Base-by-base conservation (phyloP, 495 filamentous ascomycete genomes). In the Bryoglossum gracile region DNA sequence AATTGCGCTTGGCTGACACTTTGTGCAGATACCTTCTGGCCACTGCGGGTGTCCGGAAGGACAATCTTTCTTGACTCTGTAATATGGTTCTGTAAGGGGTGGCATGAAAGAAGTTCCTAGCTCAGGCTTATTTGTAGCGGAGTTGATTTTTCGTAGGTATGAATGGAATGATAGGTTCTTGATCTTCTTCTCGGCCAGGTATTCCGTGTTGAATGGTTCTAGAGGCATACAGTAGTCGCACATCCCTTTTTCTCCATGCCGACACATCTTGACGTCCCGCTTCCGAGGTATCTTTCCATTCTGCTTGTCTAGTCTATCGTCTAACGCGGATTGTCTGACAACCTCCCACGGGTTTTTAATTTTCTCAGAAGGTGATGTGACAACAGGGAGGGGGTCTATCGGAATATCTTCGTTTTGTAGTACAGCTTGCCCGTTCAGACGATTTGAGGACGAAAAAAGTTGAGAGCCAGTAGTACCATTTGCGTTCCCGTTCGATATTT, bases 151-250 rank as follows among this genome's bases (percentile, higher is more conserved):
- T 41, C 89, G 80, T 23, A 99, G 72, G 63, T 97, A 84, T 0
- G 90, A 87, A 64, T 99, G 94, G 63, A 96, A 95, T 1, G 91
- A 96, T 24, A 94, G 74, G 62, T 96, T 92, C 65, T 99, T 99
- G 73, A 99, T 95, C 72, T 95, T 96, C 68, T 88, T 92, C 59
- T 97, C 90, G 2, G 79, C 76, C 16, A 99, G 75, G 57, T 97
- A 94, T 41, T 84, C 79, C 19, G 80, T 61, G 62, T 91, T 84
- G 66, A 94, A 99, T 10, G 92, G 94, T 61, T 99, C 94, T 25
- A 99, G 71, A 1, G 92, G 92, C 87, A 91, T 95, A 73, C 92
- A 99, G 66, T 96, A 95, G 66, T 99, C 92, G 64, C 92, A 99
- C 94, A 97, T 97, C 54, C 94, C 92, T 64, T 94, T 95, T 17